Conservation (phyloP, 306 rosid species). For the Prosopis cineraria region DNA sequence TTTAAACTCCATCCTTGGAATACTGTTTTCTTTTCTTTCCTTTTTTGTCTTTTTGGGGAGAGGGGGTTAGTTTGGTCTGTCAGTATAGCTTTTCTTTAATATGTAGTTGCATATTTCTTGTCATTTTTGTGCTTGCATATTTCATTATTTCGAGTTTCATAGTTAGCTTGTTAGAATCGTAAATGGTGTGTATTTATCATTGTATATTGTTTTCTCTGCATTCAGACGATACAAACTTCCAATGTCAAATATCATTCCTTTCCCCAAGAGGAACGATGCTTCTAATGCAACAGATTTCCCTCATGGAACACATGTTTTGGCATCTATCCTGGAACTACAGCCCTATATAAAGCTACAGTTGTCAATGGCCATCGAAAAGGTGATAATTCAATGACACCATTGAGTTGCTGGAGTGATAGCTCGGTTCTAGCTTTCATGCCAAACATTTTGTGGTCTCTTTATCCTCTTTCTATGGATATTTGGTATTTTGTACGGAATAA, state of each 20-base stretch:
- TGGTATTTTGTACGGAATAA: constrained; percentile 33
- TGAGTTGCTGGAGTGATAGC: not conserved
- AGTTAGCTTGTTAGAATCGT: not conserved
- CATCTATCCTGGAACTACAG: constrained; percentile 97
- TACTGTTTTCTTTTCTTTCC: not conserved
- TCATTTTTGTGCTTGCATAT: not conserved
- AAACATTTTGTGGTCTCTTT: not conserved
- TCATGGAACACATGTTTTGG: constrained; percentile 83
- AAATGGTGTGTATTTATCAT: constrained; percentile 1
- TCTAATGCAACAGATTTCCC: constrained; percentile 68
- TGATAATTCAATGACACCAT: constrained; percentile 39
- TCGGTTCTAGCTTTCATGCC: not conserved
- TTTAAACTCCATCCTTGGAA: not conserved
- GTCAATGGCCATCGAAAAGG: constrained; percentile 90
- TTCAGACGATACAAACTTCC: constrained; percentile 88
- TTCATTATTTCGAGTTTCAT: not conserved
- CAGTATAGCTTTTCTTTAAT: not conserved
- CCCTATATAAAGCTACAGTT: constrained; percentile 97
- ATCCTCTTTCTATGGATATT: constrained; percentile 10
- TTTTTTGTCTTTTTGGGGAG: too few relatives aligned
- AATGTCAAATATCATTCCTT: constrained; percentile 79
- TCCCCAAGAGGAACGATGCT: constrained; percentile 89
- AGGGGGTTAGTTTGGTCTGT: not conserved
- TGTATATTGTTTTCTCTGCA: constrained; percentile 26
- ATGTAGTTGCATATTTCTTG: not conserved